Percentiles rank a stretch among this genome's conserved stretches.
phyloP scores from a whole-genome alignment of 306 rosid genomes.

The Pachyrhizus erosus region DNA sequence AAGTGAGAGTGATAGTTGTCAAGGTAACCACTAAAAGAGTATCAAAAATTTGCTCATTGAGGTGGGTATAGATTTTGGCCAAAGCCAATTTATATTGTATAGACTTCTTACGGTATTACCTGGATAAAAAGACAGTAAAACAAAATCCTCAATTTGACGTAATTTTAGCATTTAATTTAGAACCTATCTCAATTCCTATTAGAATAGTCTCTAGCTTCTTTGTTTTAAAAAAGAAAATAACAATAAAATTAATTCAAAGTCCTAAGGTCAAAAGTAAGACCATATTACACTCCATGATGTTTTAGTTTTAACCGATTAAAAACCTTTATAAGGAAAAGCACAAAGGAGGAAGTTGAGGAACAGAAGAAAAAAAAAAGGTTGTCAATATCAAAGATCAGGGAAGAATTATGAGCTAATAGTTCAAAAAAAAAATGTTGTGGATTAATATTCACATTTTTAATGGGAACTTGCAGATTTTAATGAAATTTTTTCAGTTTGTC shows the following conservation, averaged over 20 bases:
- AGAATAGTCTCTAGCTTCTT: background rate
- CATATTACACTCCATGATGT: background rate
- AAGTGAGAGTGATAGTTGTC: background rate
- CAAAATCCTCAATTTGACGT: background rate
- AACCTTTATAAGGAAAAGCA: background rate
- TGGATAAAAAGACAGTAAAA: background rate
- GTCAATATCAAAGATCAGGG: slow-evolving; percentile 15
- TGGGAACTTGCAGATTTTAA: slow-evolving; percentile 1
- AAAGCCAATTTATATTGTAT: background rate
- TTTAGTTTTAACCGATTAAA: background rate
- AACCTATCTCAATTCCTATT: background rate
- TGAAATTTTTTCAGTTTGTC: background rate
- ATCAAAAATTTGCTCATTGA: background rate
- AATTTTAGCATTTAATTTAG: background rate
- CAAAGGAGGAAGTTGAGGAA: slow-evolving; percentile 34
- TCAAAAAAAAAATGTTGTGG: background rate
- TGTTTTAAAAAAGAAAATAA: background rate
- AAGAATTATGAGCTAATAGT: slow-evolving; percentile 21
- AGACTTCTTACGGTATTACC: background rate
- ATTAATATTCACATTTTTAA: slow-evolving; percentile 7
- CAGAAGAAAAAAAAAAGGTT: background rate
- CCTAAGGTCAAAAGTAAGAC: background rate
- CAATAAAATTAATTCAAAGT: background rate
- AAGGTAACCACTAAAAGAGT: background rate
- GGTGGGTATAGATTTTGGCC: background rate